Base-by-base conservation (phyloP, 1,284 basidiomycete genomes). In the Paramarasmius palmivorus region DNA sequence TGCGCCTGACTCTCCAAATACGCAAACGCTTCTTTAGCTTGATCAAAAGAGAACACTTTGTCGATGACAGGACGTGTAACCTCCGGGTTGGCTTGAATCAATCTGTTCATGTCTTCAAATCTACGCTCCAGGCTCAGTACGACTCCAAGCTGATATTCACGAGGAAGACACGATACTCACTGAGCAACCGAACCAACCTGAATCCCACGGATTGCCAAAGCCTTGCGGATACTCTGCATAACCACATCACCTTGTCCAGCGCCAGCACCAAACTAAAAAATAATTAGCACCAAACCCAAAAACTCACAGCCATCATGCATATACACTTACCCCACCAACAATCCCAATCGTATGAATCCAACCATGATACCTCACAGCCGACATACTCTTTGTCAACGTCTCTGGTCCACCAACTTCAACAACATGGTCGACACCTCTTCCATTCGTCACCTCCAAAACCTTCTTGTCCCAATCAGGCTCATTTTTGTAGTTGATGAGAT, bases 401-500 rank as follows among this genome's bases (percentile, higher is more conserved):
- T 71, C 72, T 1, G 72, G 55, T 5, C 78, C 75, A 8, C 75
- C 77, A 5, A 73, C 65, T 54, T 67, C 64, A 39, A 71, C 52
- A 5, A 65, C 52, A 39, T 63, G 53, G 40, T 65, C 59, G 14
- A 60, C 63, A 14, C 63, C 63, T 3, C 58, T 25, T 14, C 61
- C 62, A n/a, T 60, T 55, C 3, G 63, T 65, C 10, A 60, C n/a
- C 37, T 57, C 47, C 1, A 74, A 63, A 36, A 76, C 75, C 49
- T 73, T 68, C 32, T 74, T 62, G 23, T 75, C 75, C 79, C 78
- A 81, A 40, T 77, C 64, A 0, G 73, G 72, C 15, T 62, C 69
- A 42, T 58, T 68, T 39, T 68, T 73, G 63, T 83, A 82, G 65
- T 83, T 81, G 63, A 81, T 72, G 26, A 68, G 52, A 52, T 74